Conservation (phyloP, 2,329 filamentous ascomycete genomes). For the Tolypocladium tundrense region DNA sequence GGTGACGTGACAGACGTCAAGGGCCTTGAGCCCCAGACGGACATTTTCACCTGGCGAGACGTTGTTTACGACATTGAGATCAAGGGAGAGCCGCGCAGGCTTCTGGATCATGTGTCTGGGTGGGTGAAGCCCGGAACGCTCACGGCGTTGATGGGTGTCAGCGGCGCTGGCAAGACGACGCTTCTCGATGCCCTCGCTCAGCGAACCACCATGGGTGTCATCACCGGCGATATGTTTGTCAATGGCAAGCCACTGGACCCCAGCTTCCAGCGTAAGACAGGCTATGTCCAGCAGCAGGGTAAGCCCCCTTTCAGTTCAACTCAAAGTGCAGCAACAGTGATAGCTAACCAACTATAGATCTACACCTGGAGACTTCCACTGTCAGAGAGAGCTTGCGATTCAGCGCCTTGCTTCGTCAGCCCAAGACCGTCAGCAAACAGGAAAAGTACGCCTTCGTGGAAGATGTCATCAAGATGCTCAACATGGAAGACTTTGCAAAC, state of each 20-base stretch:
- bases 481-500: conserved; percentile 57
- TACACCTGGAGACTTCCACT: conserved; percentile 44
- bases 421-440: conserved; percentile 36
- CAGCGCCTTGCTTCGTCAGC: conserved; percentile 48
- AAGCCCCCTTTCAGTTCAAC: conserved; percentile 1
- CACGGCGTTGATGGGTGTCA: conserved; percentile 66
- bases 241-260: conserved; percentile 45
- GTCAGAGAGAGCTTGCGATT: conserved; percentile 45
- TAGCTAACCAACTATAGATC: conserved; percentile 25
- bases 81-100: conserved; percentile 58
- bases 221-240: conserved; percentile 57
- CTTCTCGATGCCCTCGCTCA: conserved; percentile 31
- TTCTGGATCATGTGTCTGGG: conserved; percentile 72
- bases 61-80: conserved; percentile 64
- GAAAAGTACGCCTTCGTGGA: conserved; percentile 55
- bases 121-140: conserved; percentile 87
- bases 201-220: conserved; percentile 49
- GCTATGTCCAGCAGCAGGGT: conserved; percentile 59
- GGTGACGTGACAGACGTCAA: conserved; percentile 12
- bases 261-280: conserved; percentile 54
- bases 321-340: not conserved
- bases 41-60: conserved; percentile 69
- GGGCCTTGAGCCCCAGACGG: conserved; percentile 31
- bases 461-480: conserved; percentile 54
- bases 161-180: conserved; percentile 33